Conservation (phyloP, 768 basidiomycete species). For the Tricholoma terreum region DNA sequence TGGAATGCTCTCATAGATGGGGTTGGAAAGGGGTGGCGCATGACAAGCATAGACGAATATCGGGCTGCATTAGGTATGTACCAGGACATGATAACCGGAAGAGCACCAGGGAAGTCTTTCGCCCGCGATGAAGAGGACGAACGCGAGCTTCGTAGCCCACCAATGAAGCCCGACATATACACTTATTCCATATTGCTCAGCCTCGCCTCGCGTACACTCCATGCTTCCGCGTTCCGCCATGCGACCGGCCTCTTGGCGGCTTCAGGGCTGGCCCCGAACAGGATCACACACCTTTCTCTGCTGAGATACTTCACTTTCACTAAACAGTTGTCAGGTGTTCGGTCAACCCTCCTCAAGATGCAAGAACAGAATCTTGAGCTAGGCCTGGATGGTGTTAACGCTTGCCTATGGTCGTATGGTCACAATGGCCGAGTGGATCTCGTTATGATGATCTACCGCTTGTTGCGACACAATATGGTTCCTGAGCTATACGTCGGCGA, state of each 20-base stretch:
- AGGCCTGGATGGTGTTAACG: slow-evolving; percentile 65
- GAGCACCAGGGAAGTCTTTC: slow-evolving; percentile 38
- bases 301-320: slow-evolving; percentile 52
- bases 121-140: slow-evolving; percentile 13
- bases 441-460: slow-evolving; percentile 58
- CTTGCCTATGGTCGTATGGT: slow-evolving; percentile 68
- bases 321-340: slow-evolving; percentile 49
- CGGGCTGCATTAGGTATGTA: slow-evolving; percentile 57
- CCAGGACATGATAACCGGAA: slow-evolving; percentile 52
- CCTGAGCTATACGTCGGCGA: slow-evolving; percentile 33
- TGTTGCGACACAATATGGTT: slow-evolving; percentile 52
- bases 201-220: slow-evolving; percentile 55
- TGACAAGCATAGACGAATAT: slow-evolving; percentile 55
- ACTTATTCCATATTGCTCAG: slow-evolving; percentile 69
- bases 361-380: slow-evolving; percentile 47
- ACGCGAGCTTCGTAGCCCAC: slow-evolving; percentile 8
- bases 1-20: slow-evolving; percentile 75
- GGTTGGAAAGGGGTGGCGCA: slow-evolving; percentile 65
- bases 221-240: slow-evolving; percentile 42
- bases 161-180: slow-evolving; percentile 55
- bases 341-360: slow-evolving; percentile 53
- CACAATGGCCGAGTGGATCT: slow-evolving; percentile 49
- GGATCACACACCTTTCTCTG: slow-evolving; percentile 59
- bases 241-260: slow-evolving; percentile 51
- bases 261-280: slow-evolving; percentile 55